These are phyloP conservation scores for Phlyctochytrium arcticum DNA, from an alignment of 192 early-diverging fungal genomes.

Conservation along the genomic window DNA sequence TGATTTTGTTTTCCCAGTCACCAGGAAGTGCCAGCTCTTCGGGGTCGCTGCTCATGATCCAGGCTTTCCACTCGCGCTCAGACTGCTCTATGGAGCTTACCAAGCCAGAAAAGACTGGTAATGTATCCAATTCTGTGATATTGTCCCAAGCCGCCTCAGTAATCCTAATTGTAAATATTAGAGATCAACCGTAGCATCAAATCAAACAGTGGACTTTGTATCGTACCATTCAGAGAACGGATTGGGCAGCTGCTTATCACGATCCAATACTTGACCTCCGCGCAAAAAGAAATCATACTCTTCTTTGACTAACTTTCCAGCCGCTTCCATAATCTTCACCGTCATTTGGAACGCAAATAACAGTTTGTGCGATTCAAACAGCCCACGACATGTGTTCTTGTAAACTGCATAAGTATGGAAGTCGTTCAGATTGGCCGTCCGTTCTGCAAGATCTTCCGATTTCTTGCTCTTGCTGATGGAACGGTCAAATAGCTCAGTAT, in stretches of 20 bases:
- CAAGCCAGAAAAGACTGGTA: slow-evolving; percentile 46
- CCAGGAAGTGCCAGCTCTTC: slow-evolving; percentile 51
- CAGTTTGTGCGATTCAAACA: slow-evolving; percentile 59
- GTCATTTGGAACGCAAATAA: slow-evolving; percentile 62
- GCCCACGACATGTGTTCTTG: slow-evolving; percentile 58
- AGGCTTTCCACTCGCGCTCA: slow-evolving; percentile 57
- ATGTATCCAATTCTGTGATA: slow-evolving; percentile 49
- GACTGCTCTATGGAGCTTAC: slow-evolving; percentile 58
- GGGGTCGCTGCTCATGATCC: slow-evolving; percentile 59
- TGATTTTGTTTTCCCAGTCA: slow-evolving; percentile 64
- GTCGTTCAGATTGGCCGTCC: slow-evolving; percentile 52
- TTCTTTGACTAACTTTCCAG: slow-evolving; percentile 50
- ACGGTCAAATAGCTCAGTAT: slow-evolving; percentile 59
- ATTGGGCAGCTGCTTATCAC: slow-evolving; percentile 50
- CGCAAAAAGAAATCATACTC: slow-evolving; percentile 61
- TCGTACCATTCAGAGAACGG: slow-evolving; percentile 50
- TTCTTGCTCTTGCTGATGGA: slow-evolving; percentile 56
- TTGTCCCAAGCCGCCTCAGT: slow-evolving; percentile 58
- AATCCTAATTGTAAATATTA: slow-evolving; percentile 37
- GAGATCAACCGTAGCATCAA: too few species aligned
- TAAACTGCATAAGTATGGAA: slow-evolving; percentile 62
- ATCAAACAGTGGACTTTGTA: not conserved
- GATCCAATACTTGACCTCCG: slow-evolving; percentile 58
- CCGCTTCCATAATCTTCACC: slow-evolving; percentile 56
- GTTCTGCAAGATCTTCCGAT: slow-evolving; percentile 48